Conservation (phyloP, 192 early-diverging fungal genomes). For the Geosiphon pyriformis region DNA sequence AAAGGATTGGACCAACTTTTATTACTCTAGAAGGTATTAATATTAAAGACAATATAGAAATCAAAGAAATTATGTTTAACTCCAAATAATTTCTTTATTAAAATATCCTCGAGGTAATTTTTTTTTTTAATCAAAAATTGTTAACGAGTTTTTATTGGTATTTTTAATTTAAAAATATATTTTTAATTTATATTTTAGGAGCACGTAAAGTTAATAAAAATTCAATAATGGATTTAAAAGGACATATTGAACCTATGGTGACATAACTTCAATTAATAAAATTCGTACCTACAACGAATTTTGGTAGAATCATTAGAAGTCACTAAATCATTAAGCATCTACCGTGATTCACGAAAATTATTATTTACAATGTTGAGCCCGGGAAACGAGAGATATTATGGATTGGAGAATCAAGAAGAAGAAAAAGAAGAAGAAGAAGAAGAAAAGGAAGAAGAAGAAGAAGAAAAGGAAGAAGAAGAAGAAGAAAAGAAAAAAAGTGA, state of each 20-base stretch:
- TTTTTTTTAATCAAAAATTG: not conserved
- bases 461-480: too few relatives aligned
- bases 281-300: constrained; percentile 26
- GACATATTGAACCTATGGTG: constrained; percentile 45
- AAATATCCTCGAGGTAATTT: not conserved
- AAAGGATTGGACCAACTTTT: not conserved
- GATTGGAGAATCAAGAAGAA: constrained; percentile 13
- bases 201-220: constrained; percentile 50
- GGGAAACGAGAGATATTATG: constrained; percentile 46
- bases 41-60: not conserved
- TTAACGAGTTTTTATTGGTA: too few relatives aligned
- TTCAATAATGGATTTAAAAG: constrained; percentile 51
- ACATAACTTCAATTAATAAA: constrained; percentile 46
- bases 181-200: too few relatives aligned
- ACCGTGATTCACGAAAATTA: constrained; percentile 29
- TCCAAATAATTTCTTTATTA: not conserved
- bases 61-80: not conserved
- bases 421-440: constrained; percentile 39
- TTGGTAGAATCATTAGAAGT: constrained; percentile 24
- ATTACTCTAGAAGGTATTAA: not conserved
- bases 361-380: constrained; percentile 34
- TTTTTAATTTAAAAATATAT: too few relatives aligned
- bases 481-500: constrained; percentile 36
- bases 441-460: too few relatives aligned
- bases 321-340: constrained; percentile 27